Base-by-base conservation (phyloP, 352 stramenopile genomes). In the Phytophthora ohioensis region DNA sequence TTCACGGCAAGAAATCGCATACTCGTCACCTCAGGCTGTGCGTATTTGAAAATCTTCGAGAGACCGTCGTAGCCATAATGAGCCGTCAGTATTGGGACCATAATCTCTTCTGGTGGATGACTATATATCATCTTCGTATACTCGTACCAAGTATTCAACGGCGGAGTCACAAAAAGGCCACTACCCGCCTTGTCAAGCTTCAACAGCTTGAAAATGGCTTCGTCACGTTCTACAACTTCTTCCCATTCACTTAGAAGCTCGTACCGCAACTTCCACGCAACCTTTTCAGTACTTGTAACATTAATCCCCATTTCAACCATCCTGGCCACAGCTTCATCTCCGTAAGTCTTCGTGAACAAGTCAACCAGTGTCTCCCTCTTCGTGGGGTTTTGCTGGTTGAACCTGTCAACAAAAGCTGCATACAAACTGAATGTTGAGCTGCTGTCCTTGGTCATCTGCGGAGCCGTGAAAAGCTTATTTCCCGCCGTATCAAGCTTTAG, bases 291-390 rank as follows among this genome's bases (percentile, higher is more conserved):
- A 8, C 13, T 46, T 36, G n/a, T 32, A n/a, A 1, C 11, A 9
- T 27, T 38, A 4, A 43, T 12, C 5, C 31, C 32, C 42, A 48
- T 5, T 48, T 68, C 52, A 10, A 56, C 17, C 51, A 55, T 48
- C 17, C 34, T 57, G 27, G 51, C 52, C 21, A 57, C 45, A 10
- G n/a, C 42, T 1, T 56, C 42, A 15, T 69, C 48, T 12, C 27
- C 41, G 15, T 69, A 69, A 3, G 12, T 42, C 27, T 63, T 56
- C 3, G 12, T 43, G 30, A 68, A 62, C 42, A 57, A 38, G 13
- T 42, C 61, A 6, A 69, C 4, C 34, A 69, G 42, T 21, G 21
- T 31, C 52, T 57, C 21, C 46, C 45, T 52, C 8, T 57, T 31
- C 3, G 2, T n/a, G 21, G 41, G 42, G 21, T 51, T 43, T 49